Conservation (phyloP, 2,329 filamentous ascomycete species). For the Amylocarpus encephaloides region DNA sequence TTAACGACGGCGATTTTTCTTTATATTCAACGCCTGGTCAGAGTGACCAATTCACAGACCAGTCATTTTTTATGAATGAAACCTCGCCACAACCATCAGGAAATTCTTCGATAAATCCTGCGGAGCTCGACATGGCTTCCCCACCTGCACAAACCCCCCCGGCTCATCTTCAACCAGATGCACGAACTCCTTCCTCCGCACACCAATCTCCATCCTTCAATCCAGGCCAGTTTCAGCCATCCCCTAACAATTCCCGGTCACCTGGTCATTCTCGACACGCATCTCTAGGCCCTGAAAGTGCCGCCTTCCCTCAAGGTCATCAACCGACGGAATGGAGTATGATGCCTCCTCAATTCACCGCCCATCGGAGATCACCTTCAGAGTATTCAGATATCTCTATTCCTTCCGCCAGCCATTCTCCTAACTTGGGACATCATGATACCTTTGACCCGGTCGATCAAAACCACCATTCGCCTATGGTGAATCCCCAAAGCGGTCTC, state of each 20-base stretch:
- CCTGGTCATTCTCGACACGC: slow-evolving; percentile 29
- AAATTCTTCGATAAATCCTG: slow-evolving; percentile 39
- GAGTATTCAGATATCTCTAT: slow-evolving; percentile 88
- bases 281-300: slow-evolving; percentile 32
- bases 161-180: slow-evolving; percentile 25
- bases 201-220: slow-evolving; percentile 31
- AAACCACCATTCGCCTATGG: slow-evolving; percentile 67
- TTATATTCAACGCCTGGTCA: slow-evolving; percentile 53
- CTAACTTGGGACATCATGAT: slow-evolving; percentile 71
- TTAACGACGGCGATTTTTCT: slow-evolving; percentile 53
- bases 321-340: slow-evolving; percentile 51
- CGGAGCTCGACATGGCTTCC: slow-evolving; percentile 44
- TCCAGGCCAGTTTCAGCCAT: slow-evolving; percentile 28
- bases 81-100: slow-evolving; percentile 34
- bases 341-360: slow-evolving; percentile 58
- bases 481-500: slow-evolving; percentile 66
- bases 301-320: slow-evolving; percentile 44
- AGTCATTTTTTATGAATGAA: slow-evolving; percentile 54
- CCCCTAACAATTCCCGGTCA: slow-evolving; percentile 27
- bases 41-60: slow-evolving; percentile 50
- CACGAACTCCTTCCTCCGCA: slow-evolving; percentile 30
- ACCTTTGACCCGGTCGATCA: slow-evolving; percentile 67
- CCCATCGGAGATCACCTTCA: slow-evolving; percentile 80
- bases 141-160: slow-evolving; percentile 28
- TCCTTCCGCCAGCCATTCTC: slow-evolving; percentile 77